These are phyloP conservation scores for Botrytis galanthina DNA, from an alignment of 2,329 filamentous ascomycete species.

Conservation along the genomic window DNA sequence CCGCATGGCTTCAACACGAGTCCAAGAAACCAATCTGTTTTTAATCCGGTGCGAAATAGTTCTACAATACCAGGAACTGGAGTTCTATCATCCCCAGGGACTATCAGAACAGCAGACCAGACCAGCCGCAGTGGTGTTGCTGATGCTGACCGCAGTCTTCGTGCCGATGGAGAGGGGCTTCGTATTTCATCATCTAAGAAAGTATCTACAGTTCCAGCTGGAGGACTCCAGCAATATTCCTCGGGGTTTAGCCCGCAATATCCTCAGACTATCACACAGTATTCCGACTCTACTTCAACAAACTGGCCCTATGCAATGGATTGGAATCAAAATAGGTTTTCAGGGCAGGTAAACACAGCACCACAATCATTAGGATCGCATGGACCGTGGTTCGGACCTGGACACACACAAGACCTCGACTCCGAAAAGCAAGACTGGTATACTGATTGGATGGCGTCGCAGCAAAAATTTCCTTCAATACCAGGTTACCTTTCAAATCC, in stretches of 20 bases:
- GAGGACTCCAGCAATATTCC: background rate
- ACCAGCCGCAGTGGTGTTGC: background rate
- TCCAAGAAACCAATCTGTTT: background rate
- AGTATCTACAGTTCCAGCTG: background rate
- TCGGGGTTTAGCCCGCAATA: background rate
- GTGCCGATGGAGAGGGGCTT: background rate
- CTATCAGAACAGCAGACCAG: background rate
- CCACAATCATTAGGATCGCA: background rate
- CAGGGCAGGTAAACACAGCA: background rate
- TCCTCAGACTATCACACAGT: background rate
- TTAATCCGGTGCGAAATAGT: background rate
- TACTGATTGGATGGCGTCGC: background rate
- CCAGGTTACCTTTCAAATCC: background rate
- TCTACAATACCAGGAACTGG: background rate
- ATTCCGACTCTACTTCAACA: background rate
- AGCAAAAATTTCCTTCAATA: background rate
- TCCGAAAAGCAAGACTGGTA: background rate
- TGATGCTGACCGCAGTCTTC: background rate
- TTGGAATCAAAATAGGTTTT: background rate
- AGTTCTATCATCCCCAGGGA: background rate
- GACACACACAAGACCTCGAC: background rate
- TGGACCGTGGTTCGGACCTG: background rate
- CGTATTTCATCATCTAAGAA: background rate
- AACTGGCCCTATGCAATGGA: background rate
- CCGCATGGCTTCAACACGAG: constrained; percentile 6